Evolutionary conservation across 106 monocot genomes (phyloP).

Genomic region (Allium fistulosum): DNA sequence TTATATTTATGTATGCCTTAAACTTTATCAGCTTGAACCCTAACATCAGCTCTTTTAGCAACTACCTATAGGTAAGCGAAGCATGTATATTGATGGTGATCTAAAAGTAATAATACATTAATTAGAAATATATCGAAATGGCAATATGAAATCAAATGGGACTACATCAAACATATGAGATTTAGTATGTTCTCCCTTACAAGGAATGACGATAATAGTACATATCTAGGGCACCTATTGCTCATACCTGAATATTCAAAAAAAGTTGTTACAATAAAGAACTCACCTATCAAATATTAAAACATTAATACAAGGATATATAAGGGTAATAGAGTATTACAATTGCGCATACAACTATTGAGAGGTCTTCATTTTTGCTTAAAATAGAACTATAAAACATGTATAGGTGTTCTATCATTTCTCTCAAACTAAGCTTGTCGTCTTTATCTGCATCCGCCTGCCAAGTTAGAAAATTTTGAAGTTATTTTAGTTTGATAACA

Average conservation of each 20-base stretch:
- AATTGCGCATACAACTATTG: slow-evolving; percentile 62
- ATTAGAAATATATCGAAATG: no score
- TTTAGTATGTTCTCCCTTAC: slow-evolving; percentile 83
- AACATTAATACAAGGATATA: background rate
- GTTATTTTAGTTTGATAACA: no score
- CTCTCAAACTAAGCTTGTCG: slow-evolving; percentile 64
- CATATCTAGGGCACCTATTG: slow-evolving; percentile 66
- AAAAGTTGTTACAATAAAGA: no score
- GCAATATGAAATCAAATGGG: no score
- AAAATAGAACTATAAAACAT: slow-evolving; percentile 87
- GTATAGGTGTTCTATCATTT: slow-evolving; percentile 80
- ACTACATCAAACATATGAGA: slow-evolving; percentile 24
- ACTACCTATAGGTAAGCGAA: slow-evolving; percentile 35
- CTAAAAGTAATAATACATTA: slow-evolving; percentile 27
- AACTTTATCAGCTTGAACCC: no score
- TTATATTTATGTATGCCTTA: no score
- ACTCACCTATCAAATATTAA: no score
- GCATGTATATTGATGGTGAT: slow-evolving; percentile 86
- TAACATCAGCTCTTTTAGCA: no score
- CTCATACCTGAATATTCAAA: slow-evolving; percentile 47
- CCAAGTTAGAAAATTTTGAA: no score
- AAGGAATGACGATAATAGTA: slow-evolving; percentile 71
- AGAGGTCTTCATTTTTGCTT: slow-evolving; percentile 49
- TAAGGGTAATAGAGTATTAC: slow-evolving; percentile 22
- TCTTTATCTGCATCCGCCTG: slow-evolving; percentile 89